These are phyloP conservation scores for Podaxis sp. DNA, from an alignment of 768 basidiomycete genomes.

Conservation along the genomic window DNA sequence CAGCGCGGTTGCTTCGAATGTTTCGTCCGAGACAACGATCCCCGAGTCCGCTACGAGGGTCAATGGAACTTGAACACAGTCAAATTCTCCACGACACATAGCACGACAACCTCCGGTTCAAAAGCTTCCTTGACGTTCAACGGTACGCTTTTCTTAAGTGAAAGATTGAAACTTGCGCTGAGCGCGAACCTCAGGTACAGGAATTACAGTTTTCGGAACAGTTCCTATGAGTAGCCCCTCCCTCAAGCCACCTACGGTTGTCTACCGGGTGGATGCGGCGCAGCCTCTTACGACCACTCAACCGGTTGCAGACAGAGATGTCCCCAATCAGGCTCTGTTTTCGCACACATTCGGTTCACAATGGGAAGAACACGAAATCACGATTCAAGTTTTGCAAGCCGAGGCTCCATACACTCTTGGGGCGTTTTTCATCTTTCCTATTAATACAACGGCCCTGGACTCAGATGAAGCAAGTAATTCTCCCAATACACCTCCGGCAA, in stretches of 20 bases:
- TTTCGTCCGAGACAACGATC: constrained; percentile 33
- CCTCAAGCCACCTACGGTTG: constrained; percentile 34
- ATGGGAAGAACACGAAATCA: constrained; percentile 32
- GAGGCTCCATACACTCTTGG: constrained; percentile 39
- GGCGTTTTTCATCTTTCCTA: constrained; percentile 36
- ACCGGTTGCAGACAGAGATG: constrained; percentile 29
- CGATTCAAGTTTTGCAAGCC: constrained; percentile 35
- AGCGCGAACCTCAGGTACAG: constrained; percentile 32
- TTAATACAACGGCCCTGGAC: neutral
- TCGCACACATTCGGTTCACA: constrained; percentile 22
- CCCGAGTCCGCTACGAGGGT: constrained; percentile 33
- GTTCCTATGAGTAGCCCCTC: constrained; percentile 38
- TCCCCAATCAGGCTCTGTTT: constrained; percentile 44
- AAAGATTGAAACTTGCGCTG: neutral
- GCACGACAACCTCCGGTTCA: constrained; percentile 30
- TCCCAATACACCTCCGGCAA: neutral
- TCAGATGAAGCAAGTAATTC: neutral
- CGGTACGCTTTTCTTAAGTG: constrained; percentile 25
- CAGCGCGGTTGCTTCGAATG: constrained; percentile 18
- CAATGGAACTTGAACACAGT: constrained; percentile 31
- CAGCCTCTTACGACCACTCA: constrained; percentile 32
- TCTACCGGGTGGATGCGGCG: constrained; percentile 36
- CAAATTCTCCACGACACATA: constrained; percentile 32
- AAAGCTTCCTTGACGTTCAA: constrained; percentile 34
- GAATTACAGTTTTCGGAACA: constrained; percentile 43